phyloP scores from a whole-genome alignment of 148 eudicot species.

The Rhododendron vialii region DNA sequence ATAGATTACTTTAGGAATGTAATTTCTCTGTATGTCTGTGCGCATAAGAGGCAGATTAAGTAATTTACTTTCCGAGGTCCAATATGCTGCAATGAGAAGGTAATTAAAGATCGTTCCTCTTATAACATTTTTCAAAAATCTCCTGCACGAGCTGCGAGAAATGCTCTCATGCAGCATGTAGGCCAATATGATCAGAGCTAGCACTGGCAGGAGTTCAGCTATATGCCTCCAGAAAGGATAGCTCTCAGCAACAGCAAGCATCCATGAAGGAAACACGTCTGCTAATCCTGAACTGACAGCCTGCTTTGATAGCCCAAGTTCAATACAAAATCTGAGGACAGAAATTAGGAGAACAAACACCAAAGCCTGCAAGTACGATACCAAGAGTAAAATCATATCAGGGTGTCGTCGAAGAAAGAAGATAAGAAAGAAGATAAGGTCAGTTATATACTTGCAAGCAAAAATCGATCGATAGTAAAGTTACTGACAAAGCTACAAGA shows the following conservation, averaged over 20 bases:
- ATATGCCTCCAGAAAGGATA: constrained; percentile 41
- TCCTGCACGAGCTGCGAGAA: constrained; percentile 18
- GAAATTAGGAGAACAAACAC: constrained; percentile 46
- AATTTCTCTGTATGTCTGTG: constrained; percentile 32
- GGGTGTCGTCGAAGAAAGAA: neutral
- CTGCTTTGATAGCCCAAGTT: constrained; percentile 80
- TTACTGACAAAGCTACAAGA: constrained; percentile 7
- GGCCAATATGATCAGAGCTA: constrained; percentile 48
- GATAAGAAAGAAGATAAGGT: neutral
- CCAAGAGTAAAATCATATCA: neutral
- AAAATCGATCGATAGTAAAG: neutral
- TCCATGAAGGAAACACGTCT: constrained; percentile 33
- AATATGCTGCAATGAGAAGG: constrained; percentile 54
- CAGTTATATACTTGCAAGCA: neutral
- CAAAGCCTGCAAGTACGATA: constrained; percentile 50
- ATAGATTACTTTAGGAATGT: constrained; percentile 67
- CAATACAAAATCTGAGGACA: constrained; percentile 58
- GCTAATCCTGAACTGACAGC: constrained; percentile 37
- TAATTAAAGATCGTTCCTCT: constrained; percentile 56
- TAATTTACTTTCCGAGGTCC: constrained; percentile 60
- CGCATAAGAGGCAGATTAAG: constrained; percentile 28
- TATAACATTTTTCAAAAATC: constrained; percentile 46
- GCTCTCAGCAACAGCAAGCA: constrained; percentile 38
- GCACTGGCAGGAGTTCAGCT: constrained; percentile 42
- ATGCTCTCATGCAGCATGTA: constrained; percentile 42